Base-by-base conservation (phyloP, 495 filamentous ascomycete genomes). In the Annulohypoxylon stygium region DNA sequence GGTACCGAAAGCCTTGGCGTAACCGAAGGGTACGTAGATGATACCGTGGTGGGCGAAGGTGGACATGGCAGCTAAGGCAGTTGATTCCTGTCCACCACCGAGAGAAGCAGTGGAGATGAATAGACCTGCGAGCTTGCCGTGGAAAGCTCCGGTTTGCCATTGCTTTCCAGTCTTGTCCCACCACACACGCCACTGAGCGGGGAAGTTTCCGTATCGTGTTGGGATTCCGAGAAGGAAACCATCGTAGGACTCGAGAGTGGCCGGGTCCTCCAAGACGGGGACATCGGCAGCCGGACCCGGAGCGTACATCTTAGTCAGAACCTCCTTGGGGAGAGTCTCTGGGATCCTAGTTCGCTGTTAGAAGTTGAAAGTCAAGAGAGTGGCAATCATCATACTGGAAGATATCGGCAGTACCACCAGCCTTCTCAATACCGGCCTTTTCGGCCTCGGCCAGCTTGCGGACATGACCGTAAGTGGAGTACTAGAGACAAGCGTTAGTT, bases 171-270 rank as follows among this genome's bases (percentile, higher is more conserved):
- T 92, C 81, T 87, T 85, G 86, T 97, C 93, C 91, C 91, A 94
- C 88, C 94, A 97, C 48, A 89, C 75, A 53, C 95, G 98, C 92
- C 92, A 98, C 84, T 99, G 96, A 30, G 91, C 94, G 45, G 96
- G 95, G 88, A 97, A 97, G 89, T 97, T 99, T 80, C 96, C 96
- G 85, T 93, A 99, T 65, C 96, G 91, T n/a, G 96, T 99, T 34
- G 96, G 96, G 82, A 99, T 94, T 75, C 97, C 97, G 70, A 99
- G 88, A 41, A 99, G 90, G 83, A 99, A 90, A 78, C 86, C 96
- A 78, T 98, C 94, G 84, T 96, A 98, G 63, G 88, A 65, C 70
- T 89, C 86, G n/a, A 98, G 89, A 11, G 81, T 84, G 4, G 84
- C 78, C 23, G 93, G 90, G 78, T 91, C 88, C 7, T 77, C 67